These are phyloP conservation scores for Apiospora saccharicola DNA, from an alignment of 2,329 filamentous ascomycete genomes.

Conservation along the genomic window DNA sequence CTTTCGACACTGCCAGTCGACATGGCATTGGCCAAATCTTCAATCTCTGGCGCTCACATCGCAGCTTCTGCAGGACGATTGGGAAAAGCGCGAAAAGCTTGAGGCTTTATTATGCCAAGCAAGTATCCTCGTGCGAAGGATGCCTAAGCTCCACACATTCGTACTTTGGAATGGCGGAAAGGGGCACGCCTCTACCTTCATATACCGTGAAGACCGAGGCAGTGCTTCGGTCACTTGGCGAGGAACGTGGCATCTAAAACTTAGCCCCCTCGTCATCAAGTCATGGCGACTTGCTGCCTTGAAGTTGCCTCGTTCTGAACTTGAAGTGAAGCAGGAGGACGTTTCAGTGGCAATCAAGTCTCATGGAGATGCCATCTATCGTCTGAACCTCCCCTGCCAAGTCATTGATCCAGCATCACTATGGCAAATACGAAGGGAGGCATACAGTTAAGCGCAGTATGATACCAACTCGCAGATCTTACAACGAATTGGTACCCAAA, in stretches of 20 bases:
- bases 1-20: conserved; percentile 35
- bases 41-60: conserved; percentile 46
- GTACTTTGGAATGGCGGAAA: conserved; percentile 45
- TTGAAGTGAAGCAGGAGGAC: conserved; percentile 36
- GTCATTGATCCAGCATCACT: conserved; percentile 43
- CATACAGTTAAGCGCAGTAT: conserved; percentile 9
- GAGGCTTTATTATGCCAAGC: conserved; percentile 34
- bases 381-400: conserved; percentile 41
- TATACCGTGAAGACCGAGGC: conserved; percentile 37
- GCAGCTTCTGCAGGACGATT: conserved; percentile 34
- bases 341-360: conserved; percentile 34
- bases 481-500: background rate
- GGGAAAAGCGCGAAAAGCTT: conserved; percentile 31
- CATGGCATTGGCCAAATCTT: conserved; percentile 41
- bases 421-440: conserved; percentile 41
- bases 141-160: conserved; percentile 43
- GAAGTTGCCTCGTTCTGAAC: conserved; percentile 28
- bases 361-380: conserved; percentile 43
- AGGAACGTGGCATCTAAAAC: conserved; percentile 41
- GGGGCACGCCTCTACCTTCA: conserved; percentile 43
- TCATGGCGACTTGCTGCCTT: conserved; percentile 36
- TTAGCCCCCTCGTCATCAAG: conserved; percentile 38
- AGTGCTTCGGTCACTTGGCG: conserved; percentile 42
- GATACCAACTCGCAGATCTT: background rate
- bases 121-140: conserved; percentile 30